Percentiles rank a stretch among this genome's conserved stretches.
These are phyloP conservation scores for Penstemon eatonii DNA, from an alignment of 257 asterid species.

Conservation along the genomic window DNA sequence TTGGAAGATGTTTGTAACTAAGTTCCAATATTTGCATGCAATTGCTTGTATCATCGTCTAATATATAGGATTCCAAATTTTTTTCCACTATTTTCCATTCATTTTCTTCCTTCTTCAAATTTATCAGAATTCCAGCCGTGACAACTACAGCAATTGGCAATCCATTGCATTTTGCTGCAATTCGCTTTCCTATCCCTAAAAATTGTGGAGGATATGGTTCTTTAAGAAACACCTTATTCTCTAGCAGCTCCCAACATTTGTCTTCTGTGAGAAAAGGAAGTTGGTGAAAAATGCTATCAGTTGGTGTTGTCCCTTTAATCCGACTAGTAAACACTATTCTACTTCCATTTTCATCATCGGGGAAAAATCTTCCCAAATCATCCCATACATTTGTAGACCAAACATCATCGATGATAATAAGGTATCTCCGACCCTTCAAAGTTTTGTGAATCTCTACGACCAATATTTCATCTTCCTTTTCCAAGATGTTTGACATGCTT, in stretches of 20 bases:
- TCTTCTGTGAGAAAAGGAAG: slow-evolving; percentile 20
- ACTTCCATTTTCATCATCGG: slow-evolving; percentile 34
- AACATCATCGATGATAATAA: slow-evolving; percentile 47
- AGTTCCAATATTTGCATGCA: too few relatives aligned
- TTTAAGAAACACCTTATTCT: slow-evolving; percentile 31
- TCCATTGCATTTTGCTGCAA: slow-evolving; percentile 34
- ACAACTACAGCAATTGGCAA: slow-evolving; percentile 43
- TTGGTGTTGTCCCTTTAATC: slow-evolving; percentile 22
- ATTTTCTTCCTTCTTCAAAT: slow-evolving; percentile 12
- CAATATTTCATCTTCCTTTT: slow-evolving; percentile 8
- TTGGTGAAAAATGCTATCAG: neutral
- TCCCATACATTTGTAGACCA: slow-evolving; percentile 36
- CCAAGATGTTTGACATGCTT: neutral
- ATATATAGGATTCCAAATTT: too few relatives aligned
- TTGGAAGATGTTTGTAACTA: too few relatives aligned
- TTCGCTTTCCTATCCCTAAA: slow-evolving; percentile 20
- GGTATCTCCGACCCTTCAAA: slow-evolving; percentile 33
- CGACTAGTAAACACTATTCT: slow-evolving; percentile 40
- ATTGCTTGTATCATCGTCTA: too few relatives aligned
- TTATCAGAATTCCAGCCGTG: slow-evolving; percentile 39
- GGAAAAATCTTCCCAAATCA: neutral
- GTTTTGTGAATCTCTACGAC: slow-evolving; percentile 19
- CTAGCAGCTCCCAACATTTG: slow-evolving; percentile 39
- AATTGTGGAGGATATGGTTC: slow-evolving; percentile 29
- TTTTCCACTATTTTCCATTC: slow-evolving; percentile 34